A percentile compares a stretch with the other conserved stretches of the same genome.
Evolutionary conservation across 2,329 filamentous ascomycete genomes (phyloP).

Genomic region (Teratosphaeria zuluensis): DNA sequence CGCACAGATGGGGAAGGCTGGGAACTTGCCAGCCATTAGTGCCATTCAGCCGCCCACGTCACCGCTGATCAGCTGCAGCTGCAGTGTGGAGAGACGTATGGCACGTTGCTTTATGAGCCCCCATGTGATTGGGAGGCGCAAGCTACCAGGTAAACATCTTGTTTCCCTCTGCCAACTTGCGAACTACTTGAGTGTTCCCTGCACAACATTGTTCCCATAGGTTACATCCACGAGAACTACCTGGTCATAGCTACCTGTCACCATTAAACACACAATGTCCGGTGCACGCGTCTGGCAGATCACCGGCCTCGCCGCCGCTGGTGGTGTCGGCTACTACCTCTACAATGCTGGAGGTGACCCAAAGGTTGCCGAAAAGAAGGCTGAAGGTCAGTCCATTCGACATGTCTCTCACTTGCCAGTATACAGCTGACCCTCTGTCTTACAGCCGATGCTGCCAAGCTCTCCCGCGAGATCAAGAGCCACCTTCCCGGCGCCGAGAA

Average conservation of each 20-base stretch:
- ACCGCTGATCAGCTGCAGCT: not conserved
- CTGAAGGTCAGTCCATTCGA: constrained; percentile 56
- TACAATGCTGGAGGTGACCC: constrained; percentile 76
- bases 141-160: not conserved
- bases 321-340: constrained; percentile 75
- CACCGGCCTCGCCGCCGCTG: constrained; percentile 45
- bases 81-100: not conserved
- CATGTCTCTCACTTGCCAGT: not conserved
- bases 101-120: not conserved
- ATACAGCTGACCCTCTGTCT: not conserved
- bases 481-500: constrained; percentile 49
- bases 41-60: not conserved
- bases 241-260: not conserved
- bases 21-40: not conserved
- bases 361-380: constrained; percentile 74
- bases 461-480: constrained; percentile 55
- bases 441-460: constrained; percentile 65
- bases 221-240: not conserved
- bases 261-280: constrained; percentile 7
- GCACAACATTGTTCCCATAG: not conserved
- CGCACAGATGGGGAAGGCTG: constrained; percentile 3
- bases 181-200: not conserved
- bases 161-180: not conserved
- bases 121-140: not conserved
- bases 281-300: constrained; percentile 7